Base-by-base conservation (phyloP, 371 early-diverging fungal genomes). In the Phascolomyces articulosus region DNA sequence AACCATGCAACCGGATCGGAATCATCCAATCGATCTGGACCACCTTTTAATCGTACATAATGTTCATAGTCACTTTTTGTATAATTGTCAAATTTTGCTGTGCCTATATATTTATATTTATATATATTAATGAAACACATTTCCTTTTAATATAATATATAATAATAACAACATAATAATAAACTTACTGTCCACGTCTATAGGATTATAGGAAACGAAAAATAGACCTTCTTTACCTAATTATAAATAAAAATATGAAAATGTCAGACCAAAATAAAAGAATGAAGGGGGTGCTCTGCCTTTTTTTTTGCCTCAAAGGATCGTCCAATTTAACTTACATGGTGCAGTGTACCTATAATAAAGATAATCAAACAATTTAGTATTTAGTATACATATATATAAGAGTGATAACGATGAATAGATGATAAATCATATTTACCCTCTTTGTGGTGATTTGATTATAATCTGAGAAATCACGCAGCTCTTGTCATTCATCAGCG, bases 211-310 rank as follows among this genome's bases (percentile, higher is more conserved):
- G 2, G 74, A 74, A 18, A 70, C 54, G 63, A 74, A 74, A 23
- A 74, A 65, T 55, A 74, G 61, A 29, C 74, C 74, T 60, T 74
- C 74, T 67, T 74, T 74, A 24, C 63, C 63, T 61, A 24, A 55
- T 26, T 56, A 28, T 21, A 21, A 31, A 31, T 20, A 23, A 15
- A 6, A 34, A 34, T n/a, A 34, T 55, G 31, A 55, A 28, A 34
- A 34, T 9, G 34, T 34, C 11, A 34, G 11, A 1, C 34, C 34
- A 34, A 34, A 34, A 34, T 9, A 34, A 34, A 34, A 34, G 11
- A 34, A 34, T 9, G n/a, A n/a, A n/a, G n/a, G n/a, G n/a, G n/a
- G n/a, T n/a, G n/a, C n/a, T n/a, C n/a, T n/a, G n/a, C n/a, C n/a
- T n/a, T n/a, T n/a, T n/a, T n/a, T n/a, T n/a, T n/a, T n/a, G n/a